Percentiles rank a stretch among this genome's conserved stretches.
These are phyloP conservation scores for Sabuloglossum arenarium DNA, from an alignment of 495 filamentous ascomycete genomes.

Conservation along the genomic window DNA sequence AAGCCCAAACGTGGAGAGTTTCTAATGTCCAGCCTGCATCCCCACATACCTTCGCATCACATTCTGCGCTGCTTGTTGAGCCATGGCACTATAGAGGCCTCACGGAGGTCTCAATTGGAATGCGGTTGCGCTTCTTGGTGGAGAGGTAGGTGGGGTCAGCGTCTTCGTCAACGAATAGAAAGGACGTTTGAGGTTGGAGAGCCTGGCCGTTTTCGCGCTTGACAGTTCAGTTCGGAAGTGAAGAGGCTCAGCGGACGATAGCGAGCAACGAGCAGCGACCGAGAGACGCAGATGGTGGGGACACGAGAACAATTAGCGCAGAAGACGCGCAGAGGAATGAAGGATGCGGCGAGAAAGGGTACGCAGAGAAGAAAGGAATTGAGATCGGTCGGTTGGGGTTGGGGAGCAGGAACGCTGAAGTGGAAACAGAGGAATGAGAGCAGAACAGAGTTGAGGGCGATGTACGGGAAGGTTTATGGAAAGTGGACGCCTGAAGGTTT, in stretches of 20 bases:
- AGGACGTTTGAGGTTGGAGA: neutral
- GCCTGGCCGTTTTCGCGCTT: neutral
- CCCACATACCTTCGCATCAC: slow-evolving; percentile 48
- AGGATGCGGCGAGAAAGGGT: neutral
- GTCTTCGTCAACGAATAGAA: slow-evolving; percentile 4
- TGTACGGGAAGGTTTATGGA: neutral
- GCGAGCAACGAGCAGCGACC: neutral
- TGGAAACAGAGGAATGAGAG: neutral
- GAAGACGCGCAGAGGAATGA: neutral
- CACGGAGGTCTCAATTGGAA: neutral
- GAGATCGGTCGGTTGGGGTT: neutral
- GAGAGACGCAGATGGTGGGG: neutral
- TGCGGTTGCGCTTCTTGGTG: slow-evolving; percentile 8
- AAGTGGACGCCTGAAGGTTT: neutral
- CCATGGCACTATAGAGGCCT: neutral
- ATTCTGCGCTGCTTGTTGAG: slow-evolving; percentile 24
- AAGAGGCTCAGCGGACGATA: neutral
- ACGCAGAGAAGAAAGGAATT: neutral
- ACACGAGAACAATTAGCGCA: neutral
- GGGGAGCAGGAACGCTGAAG: neutral
- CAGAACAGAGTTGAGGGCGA: neutral
- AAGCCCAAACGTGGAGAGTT: slow-evolving; percentile 4
- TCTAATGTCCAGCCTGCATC: neutral
- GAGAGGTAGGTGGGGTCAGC: slow-evolving; percentile 4
- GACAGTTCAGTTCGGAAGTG: neutral